Base-by-base conservation (phyloP, 2,329 filamentous ascomycete genomes). In the Colletotrichum graminicola region DNA sequence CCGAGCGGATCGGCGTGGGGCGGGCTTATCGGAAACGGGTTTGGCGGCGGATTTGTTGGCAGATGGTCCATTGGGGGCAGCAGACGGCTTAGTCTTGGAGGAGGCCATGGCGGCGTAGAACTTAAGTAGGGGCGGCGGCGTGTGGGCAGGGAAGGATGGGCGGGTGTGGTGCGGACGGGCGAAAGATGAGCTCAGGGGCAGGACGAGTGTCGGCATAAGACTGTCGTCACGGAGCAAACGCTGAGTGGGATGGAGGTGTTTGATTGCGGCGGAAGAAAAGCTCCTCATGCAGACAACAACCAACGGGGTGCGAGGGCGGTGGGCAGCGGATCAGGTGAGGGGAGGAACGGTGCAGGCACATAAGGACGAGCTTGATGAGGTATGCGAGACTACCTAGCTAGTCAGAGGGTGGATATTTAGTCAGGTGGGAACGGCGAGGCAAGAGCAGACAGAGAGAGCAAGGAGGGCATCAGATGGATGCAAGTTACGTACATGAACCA, bases 11-110 rank as follows among this genome's bases (percentile, higher is more conserved):
- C 73, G 70, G 14, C 73, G 67, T 23, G 55, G 73, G 12, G 49
- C 52, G 10, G 61, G 55, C 2, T 61, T 57, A 10, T 49, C 7
- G 14, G 62, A 14, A 18, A 18, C 52, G 18, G 61, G 49, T 4
- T 61, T 57, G 18, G 52, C 8, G 12, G 62, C 8, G 11, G 62
- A 47, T 73, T 71, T 14, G 60, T 71, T 32, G 34, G 74, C 21
- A 74, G 51, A 18, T 52, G 36, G 1, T 26, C 32, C 56, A 73
- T 71, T 23, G 72, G 74, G 68, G 69, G 62, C 74, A 57, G 64
- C 63, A 18, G 77, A 74, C 65, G 78, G 80, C 74, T 83, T 84
- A 60, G 83, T 79, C 73, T 84, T 85, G 5, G 78, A 62, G 36
- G 63, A 36, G 39, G 55, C 59, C 66, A 67, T 67, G 64, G 57